Evolutionary conservation across 352 stramenopile species (phyloP).

Genomic region (Globisporangium cylindrosporum): DNA sequence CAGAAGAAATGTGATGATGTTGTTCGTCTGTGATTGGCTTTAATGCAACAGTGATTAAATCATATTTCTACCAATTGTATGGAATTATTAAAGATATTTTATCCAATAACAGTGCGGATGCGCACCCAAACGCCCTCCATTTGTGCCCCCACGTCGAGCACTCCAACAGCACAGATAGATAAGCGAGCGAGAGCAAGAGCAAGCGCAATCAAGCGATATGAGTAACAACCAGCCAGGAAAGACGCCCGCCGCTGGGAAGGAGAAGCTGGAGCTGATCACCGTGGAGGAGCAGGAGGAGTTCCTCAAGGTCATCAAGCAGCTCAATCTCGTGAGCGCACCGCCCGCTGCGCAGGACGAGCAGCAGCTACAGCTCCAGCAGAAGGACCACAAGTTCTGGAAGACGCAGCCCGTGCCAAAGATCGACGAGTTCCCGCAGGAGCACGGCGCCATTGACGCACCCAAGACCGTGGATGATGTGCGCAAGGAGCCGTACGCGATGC

Average conservation of each 20-base stretch:
- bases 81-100: neutral
- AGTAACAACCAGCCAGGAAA: neutral
- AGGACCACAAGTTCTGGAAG: slow-evolving; percentile 89
- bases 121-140: neutral
- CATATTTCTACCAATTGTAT: neutral
- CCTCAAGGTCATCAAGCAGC: slow-evolving; percentile 52
- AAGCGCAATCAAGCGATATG: neutral
- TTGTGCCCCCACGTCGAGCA: neutral
- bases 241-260: neutral
- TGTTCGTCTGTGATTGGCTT: neutral
- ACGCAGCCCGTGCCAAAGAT: slow-evolving; percentile 86
- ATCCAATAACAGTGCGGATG: neutral
- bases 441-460: slow-evolving; percentile 91
- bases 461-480: slow-evolving; percentile 91
- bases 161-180: neutral
- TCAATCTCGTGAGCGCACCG: slow-evolving; percentile 40
- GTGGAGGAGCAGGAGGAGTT: slow-evolving; percentile 75
- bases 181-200: neutral
- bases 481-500: slow-evolving; percentile 94
- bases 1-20: neutral
- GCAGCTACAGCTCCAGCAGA: slow-evolving; percentile 19
- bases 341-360: slow-evolving; percentile 15
- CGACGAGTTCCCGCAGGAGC: slow-evolving; percentile 59
- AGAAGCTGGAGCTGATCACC: slow-evolving; percentile 34
- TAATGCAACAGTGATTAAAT: neutral